Base-by-base conservation (phyloP, 148 eudicot genomes). In the Rhododendron ovatum region DNA sequence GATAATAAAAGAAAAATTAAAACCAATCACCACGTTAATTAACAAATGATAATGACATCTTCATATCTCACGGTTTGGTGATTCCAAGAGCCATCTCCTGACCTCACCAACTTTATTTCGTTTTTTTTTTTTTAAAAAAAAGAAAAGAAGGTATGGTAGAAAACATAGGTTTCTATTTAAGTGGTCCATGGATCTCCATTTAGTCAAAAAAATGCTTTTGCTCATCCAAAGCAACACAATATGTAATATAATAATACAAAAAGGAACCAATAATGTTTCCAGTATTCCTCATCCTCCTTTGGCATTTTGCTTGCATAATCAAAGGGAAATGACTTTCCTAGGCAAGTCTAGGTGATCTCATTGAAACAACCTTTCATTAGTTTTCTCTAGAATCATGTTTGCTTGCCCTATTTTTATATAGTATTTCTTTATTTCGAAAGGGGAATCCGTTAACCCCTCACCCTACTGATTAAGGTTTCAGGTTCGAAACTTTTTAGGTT, bases 241-340 rank as follows among this genome's bases (percentile, higher is more conserved):
- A 57, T 20, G 3, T 17, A 53, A n/a, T 47, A n/a, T 47, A 26
- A 81, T 7, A 55, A 24, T 17, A 59, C 26, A 13, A 39, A 53
- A 81, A 1, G 65, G 45, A 55, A 73, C 74, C 85, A 59, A 82
- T 82, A 76, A 75, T 82, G 82, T 75, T 86, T 57, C 85, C 30
- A 18, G 59, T 4, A 53, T 76, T 41, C 78, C 69, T 81, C 85
- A 75, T 30, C 81, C 47, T 73, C 53, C 55, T 82, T 53, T 1
- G 80, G 33, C 65, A 2, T 24, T 82, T 69, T 69, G 78, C 18
- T 83, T 83, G 45, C 33, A 47, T 83, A 51, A 67, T 45, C 20
- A 24, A 47, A 11, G 20, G 30, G 37, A 2, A 39, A 57, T 5
- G 24, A 37, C 75, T 69, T 69, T 69, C 35, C 35, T 12, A 12